Evolutionary conservation across 2,329 filamentous ascomycete genomes (phyloP).

Genomic region (Ophiostoma perfectum): DNA sequence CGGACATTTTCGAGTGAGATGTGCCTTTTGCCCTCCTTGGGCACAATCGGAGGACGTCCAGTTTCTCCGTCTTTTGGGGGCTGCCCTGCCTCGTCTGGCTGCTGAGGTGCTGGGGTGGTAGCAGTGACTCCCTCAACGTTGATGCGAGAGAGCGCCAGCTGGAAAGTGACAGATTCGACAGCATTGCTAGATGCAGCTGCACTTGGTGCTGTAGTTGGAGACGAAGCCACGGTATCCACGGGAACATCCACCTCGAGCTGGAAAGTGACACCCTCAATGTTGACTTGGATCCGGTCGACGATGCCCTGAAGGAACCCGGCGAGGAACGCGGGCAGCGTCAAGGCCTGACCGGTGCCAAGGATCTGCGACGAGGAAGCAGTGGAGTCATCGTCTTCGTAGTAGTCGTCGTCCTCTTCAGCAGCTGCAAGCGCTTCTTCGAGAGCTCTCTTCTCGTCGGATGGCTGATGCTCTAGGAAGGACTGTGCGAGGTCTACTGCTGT

Average conservation of each 20-base stretch:
- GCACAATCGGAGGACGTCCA: slow-evolving; percentile 35
- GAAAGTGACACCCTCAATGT: slow-evolving; percentile 59
- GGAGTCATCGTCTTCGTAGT: slow-evolving; percentile 43
- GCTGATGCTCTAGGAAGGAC: slow-evolving; percentile 71
- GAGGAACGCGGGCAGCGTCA: slow-evolving; percentile 65
- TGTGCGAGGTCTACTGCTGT: slow-evolving; percentile 68
- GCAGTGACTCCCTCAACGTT: slow-evolving; percentile 62
- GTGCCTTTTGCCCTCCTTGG: slow-evolving; percentile 60
- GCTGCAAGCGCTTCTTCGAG: slow-evolving; percentile 65
- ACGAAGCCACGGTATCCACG: slow-evolving; percentile 35
- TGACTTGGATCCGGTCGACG: slow-evolving; percentile 63
- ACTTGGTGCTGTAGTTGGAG: neutral
- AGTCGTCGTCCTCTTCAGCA: slow-evolving; percentile 31
- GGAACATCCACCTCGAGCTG: slow-evolving; percentile 59
- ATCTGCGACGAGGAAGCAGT: slow-evolving; percentile 29
- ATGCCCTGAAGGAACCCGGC: slow-evolving; percentile 69
- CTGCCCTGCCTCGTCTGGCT: slow-evolving; percentile 6
- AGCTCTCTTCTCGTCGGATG: slow-evolving; percentile 58
- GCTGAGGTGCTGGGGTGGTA: neutral
- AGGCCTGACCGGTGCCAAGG: slow-evolving; percentile 63
- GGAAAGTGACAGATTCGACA: slow-evolving; percentile 55
- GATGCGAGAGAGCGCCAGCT: slow-evolving; percentile 59
- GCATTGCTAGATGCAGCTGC: slow-evolving; percentile 27
- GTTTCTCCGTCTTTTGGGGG: slow-evolving; percentile 22
- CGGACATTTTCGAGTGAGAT: slow-evolving; percentile 59